These are phyloP conservation scores for Bertia moriformis DNA, from an alignment of 2,329 filamentous ascomycete genomes.

Conservation along the genomic window DNA sequence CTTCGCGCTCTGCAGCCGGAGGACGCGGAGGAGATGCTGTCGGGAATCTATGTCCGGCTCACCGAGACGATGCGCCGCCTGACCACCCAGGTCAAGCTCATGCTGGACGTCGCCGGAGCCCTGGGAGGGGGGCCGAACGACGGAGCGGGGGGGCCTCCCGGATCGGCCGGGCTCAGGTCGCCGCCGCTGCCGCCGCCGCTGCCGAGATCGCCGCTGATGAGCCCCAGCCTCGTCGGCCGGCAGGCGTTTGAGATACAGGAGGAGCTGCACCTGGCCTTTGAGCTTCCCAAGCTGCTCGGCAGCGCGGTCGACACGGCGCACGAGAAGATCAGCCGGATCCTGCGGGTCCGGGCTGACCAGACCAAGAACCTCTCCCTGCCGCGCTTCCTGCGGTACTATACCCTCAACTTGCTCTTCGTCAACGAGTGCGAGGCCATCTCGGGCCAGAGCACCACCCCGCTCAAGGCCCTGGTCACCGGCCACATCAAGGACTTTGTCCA, in stretches of 20 bases:
- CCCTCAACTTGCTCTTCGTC: constrained; percentile 66
- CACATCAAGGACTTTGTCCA: constrained; percentile 73
- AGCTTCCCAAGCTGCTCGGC: constrained; percentile 63
- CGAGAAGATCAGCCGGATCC: constrained; percentile 59
- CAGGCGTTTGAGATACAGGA: constrained; percentile 40
- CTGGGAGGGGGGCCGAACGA: background rate
- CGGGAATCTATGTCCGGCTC: constrained; percentile 72
- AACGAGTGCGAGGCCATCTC: constrained; percentile 79
- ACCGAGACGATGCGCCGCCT: constrained; percentile 75
- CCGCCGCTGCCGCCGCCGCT: too few species aligned
- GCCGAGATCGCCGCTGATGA: constrained; percentile 14
- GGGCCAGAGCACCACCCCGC: constrained; percentile 57
- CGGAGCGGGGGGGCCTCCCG: too few species aligned
- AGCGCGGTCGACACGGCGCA: constrained; percentile 72
- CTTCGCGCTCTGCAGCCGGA: constrained; percentile 68
- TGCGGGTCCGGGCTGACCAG: constrained; percentile 65
- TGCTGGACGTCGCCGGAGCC: constrained; percentile 77
- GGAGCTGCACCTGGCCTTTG: constrained; percentile 62
- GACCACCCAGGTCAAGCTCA: constrained; percentile 79
- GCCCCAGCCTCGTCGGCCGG: constrained; percentile 7
- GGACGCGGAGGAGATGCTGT: constrained; percentile 71
- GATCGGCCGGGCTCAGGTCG: constrained; percentile 8
- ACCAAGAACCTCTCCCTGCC: constrained; percentile 51
- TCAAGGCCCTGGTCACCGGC: constrained; percentile 67
- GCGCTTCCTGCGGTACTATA: constrained; percentile 69